phyloP scores from a whole-genome alignment of 371 early-diverging fungal species.

The Rhizomucor pusillus region DNA sequence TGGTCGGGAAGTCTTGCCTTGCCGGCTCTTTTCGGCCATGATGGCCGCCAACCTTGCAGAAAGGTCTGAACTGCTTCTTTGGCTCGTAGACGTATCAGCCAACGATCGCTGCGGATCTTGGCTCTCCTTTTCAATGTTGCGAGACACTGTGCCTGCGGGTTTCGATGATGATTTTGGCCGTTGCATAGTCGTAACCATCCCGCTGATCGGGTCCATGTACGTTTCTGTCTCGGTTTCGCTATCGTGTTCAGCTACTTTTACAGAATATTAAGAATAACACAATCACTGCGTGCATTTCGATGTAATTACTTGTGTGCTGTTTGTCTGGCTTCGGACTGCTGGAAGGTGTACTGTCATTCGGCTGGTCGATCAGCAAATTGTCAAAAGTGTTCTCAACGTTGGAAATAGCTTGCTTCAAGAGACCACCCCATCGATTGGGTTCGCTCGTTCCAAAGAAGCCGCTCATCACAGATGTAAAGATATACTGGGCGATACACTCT shows the following conservation, averaged over 20 bases:
- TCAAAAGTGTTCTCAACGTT: constrained; percentile 80
- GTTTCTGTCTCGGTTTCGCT: constrained; percentile 38
- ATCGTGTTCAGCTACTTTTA: background rate
- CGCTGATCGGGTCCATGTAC: constrained; percentile 46
- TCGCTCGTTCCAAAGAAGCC: constrained; percentile 40
- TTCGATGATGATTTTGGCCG: constrained; percentile 15
- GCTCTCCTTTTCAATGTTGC: too few relatives aligned
- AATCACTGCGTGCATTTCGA: constrained; percentile 3
- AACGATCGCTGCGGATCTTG: background rate
- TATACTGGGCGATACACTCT: too few relatives aligned
- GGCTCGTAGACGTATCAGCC: background rate
- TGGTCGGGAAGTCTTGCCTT: background rate
- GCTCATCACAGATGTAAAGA: constrained; percentile 21
- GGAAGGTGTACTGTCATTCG: background rate
- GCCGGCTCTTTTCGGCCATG: constrained; percentile 14
- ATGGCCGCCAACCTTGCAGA: constrained; percentile 42
- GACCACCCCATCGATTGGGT: constrained; percentile 56
- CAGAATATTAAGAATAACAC: background rate
- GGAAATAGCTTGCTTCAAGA: constrained; percentile 75
- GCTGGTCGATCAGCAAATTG: constrained; percentile 64
- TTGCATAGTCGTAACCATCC: constrained; percentile 44
- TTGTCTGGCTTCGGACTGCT: background rate
- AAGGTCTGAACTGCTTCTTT: constrained; percentile 22
- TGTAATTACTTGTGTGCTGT: background rate
- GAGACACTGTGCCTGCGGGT: background rate